Conservation (phyloP, 2,329 filamentous ascomycete species). For the Hymenoscyphus occultus region DNA sequence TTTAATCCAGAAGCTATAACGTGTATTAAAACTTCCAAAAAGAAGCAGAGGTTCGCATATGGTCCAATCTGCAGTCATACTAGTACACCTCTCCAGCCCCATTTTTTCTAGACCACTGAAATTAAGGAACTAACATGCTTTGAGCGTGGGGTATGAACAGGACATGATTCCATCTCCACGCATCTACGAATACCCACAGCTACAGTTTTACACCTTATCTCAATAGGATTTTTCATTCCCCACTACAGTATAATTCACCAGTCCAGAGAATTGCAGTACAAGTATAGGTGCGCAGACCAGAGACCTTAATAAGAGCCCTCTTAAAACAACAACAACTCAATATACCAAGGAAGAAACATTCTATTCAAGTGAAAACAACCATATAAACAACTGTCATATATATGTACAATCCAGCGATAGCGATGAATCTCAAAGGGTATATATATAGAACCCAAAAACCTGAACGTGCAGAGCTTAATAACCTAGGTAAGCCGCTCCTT, state of each 20-base stretch:
- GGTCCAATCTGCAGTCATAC: slow-evolving; percentile 33
- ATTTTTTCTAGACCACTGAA: not conserved
- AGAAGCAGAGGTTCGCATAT: slow-evolving; percentile 22
- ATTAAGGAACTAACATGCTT: too few species aligned
- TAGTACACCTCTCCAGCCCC: slow-evolving; percentile 25
- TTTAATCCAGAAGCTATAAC: slow-evolving; percentile 41
- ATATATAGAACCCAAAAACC: not conserved
- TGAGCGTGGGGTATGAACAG: not conserved
- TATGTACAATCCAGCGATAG: too few species aligned
- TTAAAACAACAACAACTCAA: slow-evolving; percentile 34
- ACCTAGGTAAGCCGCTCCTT: too few species aligned
- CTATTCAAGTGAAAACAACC: not conserved
- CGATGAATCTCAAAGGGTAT: not conserved
- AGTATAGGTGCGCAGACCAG: slow-evolving; percentile 43
- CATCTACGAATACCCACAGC: slow-evolving; percentile 56
- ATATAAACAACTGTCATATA: not conserved
- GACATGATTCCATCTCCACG: slow-evolving; percentile 53
- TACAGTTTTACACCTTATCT: slow-evolving; percentile 65
- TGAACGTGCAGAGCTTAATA: too few species aligned
- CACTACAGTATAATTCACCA: slow-evolving; percentile 58
- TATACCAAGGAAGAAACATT: slow-evolving; percentile 13
- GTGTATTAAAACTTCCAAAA: slow-evolving; percentile 60
- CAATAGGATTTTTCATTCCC: slow-evolving; percentile 59
- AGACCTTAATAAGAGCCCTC: slow-evolving; percentile 43
- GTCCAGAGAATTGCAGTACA: slow-evolving; percentile 50